phyloP scores from a whole-genome alignment of 768 basidiomycete genomes.

The Ephemerocybe angulata region DNA sequence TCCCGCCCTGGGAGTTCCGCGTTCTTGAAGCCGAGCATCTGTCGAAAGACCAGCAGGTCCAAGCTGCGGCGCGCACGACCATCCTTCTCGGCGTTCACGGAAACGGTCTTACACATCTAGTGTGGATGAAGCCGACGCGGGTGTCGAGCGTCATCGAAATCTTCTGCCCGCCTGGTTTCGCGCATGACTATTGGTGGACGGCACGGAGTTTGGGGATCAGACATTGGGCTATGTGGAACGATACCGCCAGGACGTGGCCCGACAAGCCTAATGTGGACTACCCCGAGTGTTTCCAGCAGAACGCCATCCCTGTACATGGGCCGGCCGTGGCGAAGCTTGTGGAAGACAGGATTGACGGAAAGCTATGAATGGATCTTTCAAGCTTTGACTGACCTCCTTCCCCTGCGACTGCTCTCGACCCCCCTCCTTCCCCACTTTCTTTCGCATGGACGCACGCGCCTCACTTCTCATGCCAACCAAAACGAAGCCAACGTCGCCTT shows the following conservation, averaged over 20 bases:
- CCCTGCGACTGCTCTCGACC: too few relatives aligned
- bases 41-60: slow-evolving; percentile 73
- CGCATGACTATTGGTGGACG: slow-evolving; percentile 88
- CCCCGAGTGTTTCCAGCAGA: slow-evolving; percentile 81
- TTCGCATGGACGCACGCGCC: too few relatives aligned
- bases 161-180: slow-evolving; percentile 76
- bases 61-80: slow-evolving; percentile 65
- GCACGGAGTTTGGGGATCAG: slow-evolving; percentile 65
- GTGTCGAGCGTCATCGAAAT: slow-evolving; percentile 83
- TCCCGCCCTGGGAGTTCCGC: slow-evolving; percentile 53
- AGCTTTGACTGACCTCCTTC: too few relatives aligned
- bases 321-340: slow-evolving; percentile 63
- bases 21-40: slow-evolving; percentile 61
- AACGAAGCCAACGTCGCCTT: too few relatives aligned
- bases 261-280: slow-evolving; percentile 54
- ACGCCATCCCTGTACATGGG: slow-evolving; percentile 71
- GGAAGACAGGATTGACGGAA: slow-evolving; percentile 52
- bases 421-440: too few relatives aligned
- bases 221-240: slow-evolving; percentile 80
- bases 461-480: too few relatives aligned
- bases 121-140: slow-evolving; percentile 76
- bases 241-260: slow-evolving; percentile 41
- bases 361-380: background rate
- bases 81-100: slow-evolving; percentile 73
- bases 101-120: slow-evolving; percentile 80